phyloP scores from a whole-genome alignment of 495 filamentous ascomycete genomes.

The Neurospora sp. region DNA sequence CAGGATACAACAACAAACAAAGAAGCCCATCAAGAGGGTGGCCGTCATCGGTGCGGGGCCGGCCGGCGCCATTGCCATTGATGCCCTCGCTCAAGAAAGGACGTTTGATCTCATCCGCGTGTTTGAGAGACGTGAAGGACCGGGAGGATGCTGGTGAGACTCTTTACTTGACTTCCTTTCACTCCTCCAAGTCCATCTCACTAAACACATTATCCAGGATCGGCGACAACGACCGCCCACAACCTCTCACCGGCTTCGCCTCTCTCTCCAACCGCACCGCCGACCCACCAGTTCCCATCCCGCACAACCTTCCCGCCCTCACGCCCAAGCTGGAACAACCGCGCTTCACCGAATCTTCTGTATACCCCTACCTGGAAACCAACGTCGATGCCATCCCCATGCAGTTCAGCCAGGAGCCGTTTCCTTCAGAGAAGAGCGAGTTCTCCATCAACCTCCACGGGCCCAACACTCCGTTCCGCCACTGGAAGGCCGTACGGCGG shows the following conservation, averaged over 20 bases:
- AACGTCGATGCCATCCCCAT: slow-evolving; percentile 30
- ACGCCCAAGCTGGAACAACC: slow-evolving; percentile 32
- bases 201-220: slow-evolving; percentile 25
- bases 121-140: slow-evolving; percentile 47
- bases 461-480: slow-evolving; percentile 22
- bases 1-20: background rate
- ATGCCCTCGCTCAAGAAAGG: slow-evolving; percentile 47
- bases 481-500: slow-evolving; percentile 23
- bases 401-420: slow-evolving; percentile 31
- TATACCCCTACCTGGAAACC: slow-evolving; percentile 35
- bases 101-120: slow-evolving; percentile 46
- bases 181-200: background rate
- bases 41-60: slow-evolving; percentile 52
- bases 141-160: slow-evolving; percentile 47
- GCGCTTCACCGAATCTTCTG: slow-evolving; percentile 39
- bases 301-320: slow-evolving; percentile 33
- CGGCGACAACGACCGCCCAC: slow-evolving; percentile 26
- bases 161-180: background rate
- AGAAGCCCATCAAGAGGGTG: slow-evolving; percentile 33
- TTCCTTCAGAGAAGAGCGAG: slow-evolving; percentile 20
- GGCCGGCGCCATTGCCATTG: slow-evolving; percentile 47
- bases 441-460: slow-evolving; percentile 24
- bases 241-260: slow-evolving; percentile 29
- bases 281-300: slow-evolving; percentile 39
- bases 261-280: slow-evolving; percentile 34